Evolutionary conservation across 169 alveolate genomes (phyloP), one percentile per base, ranked within the genome.

Genomic region (Miamiensis avidus): DNA sequence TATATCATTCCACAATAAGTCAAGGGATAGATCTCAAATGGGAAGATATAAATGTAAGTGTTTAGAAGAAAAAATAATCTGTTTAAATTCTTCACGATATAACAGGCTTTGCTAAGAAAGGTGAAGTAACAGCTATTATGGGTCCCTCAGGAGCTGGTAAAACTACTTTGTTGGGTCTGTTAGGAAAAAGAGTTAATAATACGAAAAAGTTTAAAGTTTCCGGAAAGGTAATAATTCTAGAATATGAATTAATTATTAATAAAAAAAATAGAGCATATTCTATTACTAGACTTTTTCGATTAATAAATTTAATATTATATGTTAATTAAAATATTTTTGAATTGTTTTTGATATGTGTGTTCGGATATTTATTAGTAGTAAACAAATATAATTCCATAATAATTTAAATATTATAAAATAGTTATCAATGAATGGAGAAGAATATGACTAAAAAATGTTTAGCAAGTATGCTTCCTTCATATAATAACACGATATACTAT

Each of bases 61-160:
- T n/a, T n/a, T n/a, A n/a, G n/a, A n/a, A n/a, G n/a, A n/a, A n/a
- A n/a, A n/a, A n/a, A n/a, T n/a, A n/a, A n/a, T n/a, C n/a, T n/a
- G n/a, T n/a, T n/a, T n/a, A n/a, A n/a, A 89, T 89, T 32, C 88
- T 89, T 0, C 74, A 85, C n/a, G 79, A 78, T 4, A 78, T 85
- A 34, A 75, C 89, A 29, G 93, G 93, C 0, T 33, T 73, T 31
- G 85, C 89, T 34, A 78, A 83, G 27, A 82, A 84, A 30, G 95
- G 96, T 4, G 86, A 91, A 75, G 75, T 91, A 69, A 74, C 86
- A 4, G 92, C 92, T 28, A 92, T 92, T 31, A 89, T 92, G 94
- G 95, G 95, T 20, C 34, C 90, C 31, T 87, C 93, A 72, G 95
- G 95, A 73, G 92, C 94, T 32, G 95, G 95, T 1, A 92, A 92